Evolutionary conservation across 805 yeast genomes (phyloP).

Genomic region (Candida taoyuanica): DNA sequence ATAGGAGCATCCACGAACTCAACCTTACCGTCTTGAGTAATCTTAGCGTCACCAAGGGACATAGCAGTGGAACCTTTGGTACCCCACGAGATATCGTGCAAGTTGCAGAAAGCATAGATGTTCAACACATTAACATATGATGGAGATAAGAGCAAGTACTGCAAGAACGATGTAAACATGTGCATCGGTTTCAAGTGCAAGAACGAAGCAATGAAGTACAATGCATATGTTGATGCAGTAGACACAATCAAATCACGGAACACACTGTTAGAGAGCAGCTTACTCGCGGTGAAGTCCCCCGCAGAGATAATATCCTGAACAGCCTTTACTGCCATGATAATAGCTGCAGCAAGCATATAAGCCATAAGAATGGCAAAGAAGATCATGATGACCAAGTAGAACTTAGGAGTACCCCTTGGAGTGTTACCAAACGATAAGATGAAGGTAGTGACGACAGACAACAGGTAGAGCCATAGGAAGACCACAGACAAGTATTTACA

Average conservation of each 20-base stretch:
- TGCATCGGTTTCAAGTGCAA: conserved; percentile 89
- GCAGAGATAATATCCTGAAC: conserved; percentile 43
- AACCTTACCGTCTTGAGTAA: conserved; percentile 58
- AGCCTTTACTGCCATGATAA: conserved; percentile 72
- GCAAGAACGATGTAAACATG: conserved; percentile 82
- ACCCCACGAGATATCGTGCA: conserved; percentile 97
- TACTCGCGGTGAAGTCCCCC: conserved; percentile 34
- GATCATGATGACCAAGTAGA: conserved; percentile 68
- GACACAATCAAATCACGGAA: conserved; percentile 89
- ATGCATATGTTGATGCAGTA: conserved; percentile 72
- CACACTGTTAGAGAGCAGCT: conserved; percentile 57
- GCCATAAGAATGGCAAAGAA: conserved; percentile 87
- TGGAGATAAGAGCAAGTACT: conserved; percentile 81
- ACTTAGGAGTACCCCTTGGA: conserved; percentile 81
- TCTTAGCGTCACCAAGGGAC: conserved; percentile 83
- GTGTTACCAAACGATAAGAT: conserved; percentile 90
- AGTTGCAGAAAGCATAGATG: conserved; percentile 93
- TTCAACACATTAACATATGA: conserved; percentile 86
- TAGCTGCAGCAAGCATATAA: conserved; percentile 84
- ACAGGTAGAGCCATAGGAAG: conserved; percentile 80
- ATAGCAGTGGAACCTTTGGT: conserved; percentile 76
- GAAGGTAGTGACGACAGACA: conserved; percentile 78
- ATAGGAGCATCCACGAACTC: conserved; percentile 69
- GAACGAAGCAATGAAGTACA: conserved; percentile 75
- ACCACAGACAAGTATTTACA: conserved; percentile 76